phyloP scores from a whole-genome alignment of 805 yeast genomes.

The Myxozyma nipponensis region DNA sequence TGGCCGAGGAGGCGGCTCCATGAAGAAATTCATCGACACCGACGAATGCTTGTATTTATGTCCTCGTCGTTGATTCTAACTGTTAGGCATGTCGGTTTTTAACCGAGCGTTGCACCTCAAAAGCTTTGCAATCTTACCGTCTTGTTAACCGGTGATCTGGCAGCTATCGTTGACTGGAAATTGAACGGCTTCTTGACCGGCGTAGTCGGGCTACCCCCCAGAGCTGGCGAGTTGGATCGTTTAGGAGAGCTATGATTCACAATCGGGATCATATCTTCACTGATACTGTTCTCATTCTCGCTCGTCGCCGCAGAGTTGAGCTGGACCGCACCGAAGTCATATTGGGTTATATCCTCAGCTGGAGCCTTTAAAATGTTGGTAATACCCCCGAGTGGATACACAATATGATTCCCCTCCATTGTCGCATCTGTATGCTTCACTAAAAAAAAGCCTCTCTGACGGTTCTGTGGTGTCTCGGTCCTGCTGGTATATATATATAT shows the following conservation, averaged over 20 bases:
- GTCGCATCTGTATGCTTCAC: no score
- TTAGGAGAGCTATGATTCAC: background rate
- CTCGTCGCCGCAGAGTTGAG: background rate
- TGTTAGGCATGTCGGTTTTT: background rate
- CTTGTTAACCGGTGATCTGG: constrained; percentile 44
- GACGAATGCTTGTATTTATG: constrained; percentile 95
- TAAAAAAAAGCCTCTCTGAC: no score
- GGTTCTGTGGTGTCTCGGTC: no score
- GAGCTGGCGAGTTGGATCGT: background rate
- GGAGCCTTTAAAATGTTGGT: no score
- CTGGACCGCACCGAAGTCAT: constrained; percentile 6
- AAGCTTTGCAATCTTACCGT: constrained; percentile 11
- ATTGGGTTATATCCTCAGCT: constrained; percentile 2
- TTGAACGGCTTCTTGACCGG: constrained; percentile 28
- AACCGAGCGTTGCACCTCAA: background rate
- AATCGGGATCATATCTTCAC: background rate
- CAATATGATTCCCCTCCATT: no score
- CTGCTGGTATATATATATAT: no score
- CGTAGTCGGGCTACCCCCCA: constrained; percentile 7
- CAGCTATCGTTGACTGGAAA: constrained; percentile 45
- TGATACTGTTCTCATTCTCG: background rate
- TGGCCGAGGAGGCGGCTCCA: constrained; percentile 77
- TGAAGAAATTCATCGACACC: constrained; percentile 91
- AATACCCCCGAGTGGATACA: no score
- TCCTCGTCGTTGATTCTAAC: constrained; percentile 62